These are phyloP conservation scores for Phyllosticta citribraziliensis DNA, from an alignment of 2,329 filamentous ascomycete species.

Conservation along the genomic window DNA sequence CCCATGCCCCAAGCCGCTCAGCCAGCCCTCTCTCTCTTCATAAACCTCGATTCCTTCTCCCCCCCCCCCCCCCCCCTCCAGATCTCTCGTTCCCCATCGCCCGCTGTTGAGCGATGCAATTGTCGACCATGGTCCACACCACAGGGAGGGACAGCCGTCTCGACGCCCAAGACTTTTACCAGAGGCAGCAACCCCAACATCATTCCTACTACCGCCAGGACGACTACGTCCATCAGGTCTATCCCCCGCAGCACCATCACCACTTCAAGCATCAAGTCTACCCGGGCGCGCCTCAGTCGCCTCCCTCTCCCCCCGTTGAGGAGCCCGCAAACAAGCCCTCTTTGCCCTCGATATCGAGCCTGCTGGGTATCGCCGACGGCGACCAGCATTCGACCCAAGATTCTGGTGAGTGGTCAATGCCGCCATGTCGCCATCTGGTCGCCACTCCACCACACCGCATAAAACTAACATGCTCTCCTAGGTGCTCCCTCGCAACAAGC, in stretches of 20 bases:
- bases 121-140: slow-evolving; percentile 35
- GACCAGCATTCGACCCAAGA: slow-evolving; percentile 42
- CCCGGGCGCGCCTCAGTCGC: slow-evolving; percentile 45
- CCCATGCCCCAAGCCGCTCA: not conserved
- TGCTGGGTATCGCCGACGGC: slow-evolving; percentile 73
- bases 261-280: slow-evolving; percentile 14
- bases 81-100: slow-evolving; percentile 10
- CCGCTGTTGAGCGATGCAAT: slow-evolving; percentile 25
- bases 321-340: slow-evolving; percentile 63
- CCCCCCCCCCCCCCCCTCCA: slow-evolving; percentile 9
- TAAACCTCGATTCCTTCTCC: slow-evolving; percentile 13
- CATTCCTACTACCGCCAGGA: slow-evolving; percentile 11
- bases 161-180: slow-evolving; percentile 20
- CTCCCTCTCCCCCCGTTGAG: slow-evolving; percentile 67
- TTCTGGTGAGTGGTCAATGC: slow-evolving; percentile 18
- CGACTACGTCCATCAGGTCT: slow-evolving; percentile 28
- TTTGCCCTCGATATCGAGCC: slow-evolving; percentile 84
- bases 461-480: slow-evolving; percentile 12
- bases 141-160: slow-evolving; percentile 27
- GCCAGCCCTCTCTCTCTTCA: slow-evolving; percentile 3
- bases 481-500: slow-evolving; percentile 12
- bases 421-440: not conserved
- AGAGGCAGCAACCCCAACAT: slow-evolving; percentile 12
- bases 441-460: not conserved
- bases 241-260: slow-evolving; percentile 11